Evolutionary conservation across 2,329 filamentous ascomycete species (phyloP).

Genomic region (Trichoderma brevicompactum): DNA sequence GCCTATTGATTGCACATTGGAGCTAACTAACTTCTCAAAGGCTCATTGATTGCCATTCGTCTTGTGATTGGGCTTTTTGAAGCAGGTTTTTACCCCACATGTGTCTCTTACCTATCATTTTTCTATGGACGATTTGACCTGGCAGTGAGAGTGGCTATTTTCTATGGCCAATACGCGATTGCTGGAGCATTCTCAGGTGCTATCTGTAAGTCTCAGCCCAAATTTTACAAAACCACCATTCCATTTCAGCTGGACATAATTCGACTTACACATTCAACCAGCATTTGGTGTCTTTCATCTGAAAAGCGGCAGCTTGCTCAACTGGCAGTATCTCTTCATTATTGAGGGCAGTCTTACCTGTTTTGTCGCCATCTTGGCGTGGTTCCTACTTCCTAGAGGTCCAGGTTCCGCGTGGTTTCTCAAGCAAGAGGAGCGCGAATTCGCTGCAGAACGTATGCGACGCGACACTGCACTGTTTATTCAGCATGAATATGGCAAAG

Average conservation of each 20-base stretch:
- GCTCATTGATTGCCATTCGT: neutral
- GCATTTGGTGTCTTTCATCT: neutral
- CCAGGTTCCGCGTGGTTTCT: neutral
- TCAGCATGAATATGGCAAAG: neutral
- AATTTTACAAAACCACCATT: neutral
- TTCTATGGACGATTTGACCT: neutral
- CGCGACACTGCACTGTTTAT: neutral
- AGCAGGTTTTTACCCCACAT: neutral
- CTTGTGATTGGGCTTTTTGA: constrained; percentile 5
- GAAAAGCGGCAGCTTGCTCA: neutral
- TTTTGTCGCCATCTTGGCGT: neutral
- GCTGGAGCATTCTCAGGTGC: neutral
- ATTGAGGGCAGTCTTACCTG: constrained; percentile 1
- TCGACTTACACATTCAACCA: neutral
- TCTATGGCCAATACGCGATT: constrained; percentile 1
- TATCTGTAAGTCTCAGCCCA: neutral
- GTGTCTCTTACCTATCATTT: neutral
- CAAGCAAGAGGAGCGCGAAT: neutral
- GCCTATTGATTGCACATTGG: neutral
- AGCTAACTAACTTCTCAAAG: neutral
- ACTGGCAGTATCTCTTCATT: neutral
- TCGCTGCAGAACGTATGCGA: neutral
- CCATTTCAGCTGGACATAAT: neutral
- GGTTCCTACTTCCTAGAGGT: neutral
- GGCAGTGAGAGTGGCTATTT: neutral